phyloP scores from a whole-genome alignment of 306 rosid species.

The Quercus mongolica region DNA sequence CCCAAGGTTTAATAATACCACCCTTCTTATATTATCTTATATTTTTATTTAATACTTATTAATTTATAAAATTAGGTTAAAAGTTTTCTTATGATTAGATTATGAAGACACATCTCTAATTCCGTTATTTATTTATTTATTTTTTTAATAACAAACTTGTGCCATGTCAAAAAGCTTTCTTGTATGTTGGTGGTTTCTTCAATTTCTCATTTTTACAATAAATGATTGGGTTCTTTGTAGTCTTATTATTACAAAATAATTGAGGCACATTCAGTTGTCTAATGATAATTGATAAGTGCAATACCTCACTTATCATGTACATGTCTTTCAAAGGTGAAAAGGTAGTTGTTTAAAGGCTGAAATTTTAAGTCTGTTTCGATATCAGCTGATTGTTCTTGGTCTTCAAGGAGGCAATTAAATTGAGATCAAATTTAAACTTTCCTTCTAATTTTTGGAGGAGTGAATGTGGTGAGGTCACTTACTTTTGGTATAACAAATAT shows the following conservation, averaged over 20 bases:
- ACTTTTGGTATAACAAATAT: neutral
- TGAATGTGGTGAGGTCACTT: neutral
- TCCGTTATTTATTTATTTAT: neutral
- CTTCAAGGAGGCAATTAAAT: neutral
- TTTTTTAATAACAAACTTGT: neutral
- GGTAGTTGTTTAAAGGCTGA: too few species aligned
- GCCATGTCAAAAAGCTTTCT: neutral
- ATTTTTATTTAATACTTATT: neutral
- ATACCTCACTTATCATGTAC: neutral
- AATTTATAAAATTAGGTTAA: neutral
- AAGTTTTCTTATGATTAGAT: neutral
- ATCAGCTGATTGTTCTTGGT: neutral
- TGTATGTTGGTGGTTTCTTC: neutral
- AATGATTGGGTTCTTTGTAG: neutral
- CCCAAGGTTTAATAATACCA: conserved; percentile 55
- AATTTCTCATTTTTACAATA: neutral
- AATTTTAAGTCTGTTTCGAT: neutral
- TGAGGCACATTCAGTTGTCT: neutral
- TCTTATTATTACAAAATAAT: neutral
- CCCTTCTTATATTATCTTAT: neutral
- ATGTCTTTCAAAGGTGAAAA: neutral
- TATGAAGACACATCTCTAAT: neutral
- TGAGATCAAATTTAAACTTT: neutral
- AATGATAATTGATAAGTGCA: neutral
- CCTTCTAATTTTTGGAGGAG: neutral